Evolutionary conservation across 257 asterid genomes (phyloP).

Genomic region (Leptodermis oblonga): DNA sequence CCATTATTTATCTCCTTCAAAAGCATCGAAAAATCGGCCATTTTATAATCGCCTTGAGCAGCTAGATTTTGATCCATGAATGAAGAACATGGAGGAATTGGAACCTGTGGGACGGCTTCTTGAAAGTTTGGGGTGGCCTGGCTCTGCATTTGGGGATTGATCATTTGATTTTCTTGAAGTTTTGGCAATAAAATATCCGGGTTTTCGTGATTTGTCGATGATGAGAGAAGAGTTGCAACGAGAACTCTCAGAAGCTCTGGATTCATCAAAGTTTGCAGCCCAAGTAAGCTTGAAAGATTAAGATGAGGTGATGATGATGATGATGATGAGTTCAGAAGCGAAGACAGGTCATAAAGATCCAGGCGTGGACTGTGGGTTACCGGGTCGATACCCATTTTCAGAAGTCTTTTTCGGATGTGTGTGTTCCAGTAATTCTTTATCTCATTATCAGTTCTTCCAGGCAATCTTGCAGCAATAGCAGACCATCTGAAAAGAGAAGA

Average conservation of each 20-base stretch:
- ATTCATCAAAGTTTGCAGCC: slow-evolving; percentile 64
- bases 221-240: slow-evolving; percentile 36
- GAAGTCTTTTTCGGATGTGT: slow-evolving; percentile 67
- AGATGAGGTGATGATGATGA: slow-evolving; percentile 38
- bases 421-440: slow-evolving; percentile 92
- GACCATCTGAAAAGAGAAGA: slow-evolving; percentile 65
- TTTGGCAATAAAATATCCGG: slow-evolving; percentile 39
- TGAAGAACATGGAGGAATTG: slow-evolving; percentile 27
- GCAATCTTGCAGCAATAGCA: slow-evolving; percentile 72
- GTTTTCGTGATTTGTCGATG: slow-evolving; percentile 30
- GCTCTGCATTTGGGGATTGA: slow-evolving; percentile 32
- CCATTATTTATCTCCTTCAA: neutral
- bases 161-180: slow-evolving; percentile 40
- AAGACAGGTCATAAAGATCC: slow-evolving; percentile 59
- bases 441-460: slow-evolving; percentile 84
- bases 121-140: slow-evolving; percentile 32
- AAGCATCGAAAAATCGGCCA: slow-evolving; percentile 29
- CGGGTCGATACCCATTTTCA: slow-evolving; percentile 73
- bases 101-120: slow-evolving; percentile 37
- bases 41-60: slow-evolving; percentile 10
- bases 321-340: slow-evolving; percentile 44
- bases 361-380: slow-evolving; percentile 80
- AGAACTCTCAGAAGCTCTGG: slow-evolving; percentile 50
- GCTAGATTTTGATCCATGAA: slow-evolving; percentile 16
- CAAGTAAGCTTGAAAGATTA: slow-evolving; percentile 50